Conservation (phyloP, 2,329 filamentous ascomycete genomes). For the Fusarium coffeatum region DNA sequence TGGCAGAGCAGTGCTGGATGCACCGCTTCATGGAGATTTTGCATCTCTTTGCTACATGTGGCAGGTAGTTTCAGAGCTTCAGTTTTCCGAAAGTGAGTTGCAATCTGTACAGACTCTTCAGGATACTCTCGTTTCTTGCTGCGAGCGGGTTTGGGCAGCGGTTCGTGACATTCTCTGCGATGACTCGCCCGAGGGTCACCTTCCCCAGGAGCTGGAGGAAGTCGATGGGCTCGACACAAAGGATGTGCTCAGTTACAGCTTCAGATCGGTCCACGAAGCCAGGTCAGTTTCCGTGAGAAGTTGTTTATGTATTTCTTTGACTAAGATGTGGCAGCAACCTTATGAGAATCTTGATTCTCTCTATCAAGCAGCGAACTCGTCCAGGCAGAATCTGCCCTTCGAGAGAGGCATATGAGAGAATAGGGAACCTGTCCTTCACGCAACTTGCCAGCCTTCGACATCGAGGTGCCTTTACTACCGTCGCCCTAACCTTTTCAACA, state of each 20-base stretch:
- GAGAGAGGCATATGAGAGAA: constrained; percentile 67
- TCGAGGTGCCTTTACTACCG: constrained; percentile 91
- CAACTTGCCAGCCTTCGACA: constrained; percentile 88
- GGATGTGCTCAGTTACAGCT: constrained; percentile 92
- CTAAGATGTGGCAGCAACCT: constrained; percentile 68
- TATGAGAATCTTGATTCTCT: constrained; percentile 70
- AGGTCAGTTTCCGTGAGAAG: constrained; percentile 66
- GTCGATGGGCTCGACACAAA: constrained; percentile 81
- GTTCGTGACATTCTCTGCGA: constrained; percentile 86
- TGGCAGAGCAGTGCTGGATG: constrained; percentile 71
- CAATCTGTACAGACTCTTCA: constrained; percentile 58
- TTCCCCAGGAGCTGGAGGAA: constrained; percentile 80
- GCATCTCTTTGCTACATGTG: constrained; percentile 71
- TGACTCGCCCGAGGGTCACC: constrained; percentile 91
- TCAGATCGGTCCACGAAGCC: constrained; percentile 93
- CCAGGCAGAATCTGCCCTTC: constrained; percentile 60
- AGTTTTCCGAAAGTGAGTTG: constrained; percentile 54
- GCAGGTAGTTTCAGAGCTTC: constrained; percentile 60
- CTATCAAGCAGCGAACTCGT: constrained; percentile 61
- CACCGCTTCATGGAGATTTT: constrained; percentile 77
- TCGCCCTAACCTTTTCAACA: constrained; percentile 85
- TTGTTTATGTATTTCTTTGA: not conserved
- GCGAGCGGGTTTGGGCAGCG: constrained; percentile 78
- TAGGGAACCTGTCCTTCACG: constrained; percentile 81
- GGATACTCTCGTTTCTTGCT: constrained; percentile 67